Evolutionary conservation across 306 rosid genomes (phyloP).

Genomic region (Prunus mongolica): DNA sequence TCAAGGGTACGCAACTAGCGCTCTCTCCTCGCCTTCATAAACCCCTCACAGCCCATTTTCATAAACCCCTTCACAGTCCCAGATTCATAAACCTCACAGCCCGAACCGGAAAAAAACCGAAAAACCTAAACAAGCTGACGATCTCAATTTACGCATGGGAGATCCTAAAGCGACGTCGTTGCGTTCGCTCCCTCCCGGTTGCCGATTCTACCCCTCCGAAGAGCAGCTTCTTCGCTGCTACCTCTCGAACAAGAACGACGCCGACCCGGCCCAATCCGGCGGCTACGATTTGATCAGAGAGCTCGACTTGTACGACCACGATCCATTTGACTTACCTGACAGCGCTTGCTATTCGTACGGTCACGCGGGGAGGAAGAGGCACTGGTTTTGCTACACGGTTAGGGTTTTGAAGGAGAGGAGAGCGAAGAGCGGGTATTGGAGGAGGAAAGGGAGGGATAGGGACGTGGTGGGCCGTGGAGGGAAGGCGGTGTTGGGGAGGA

Average conservation of each 20-base stretch:
- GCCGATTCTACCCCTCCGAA: slow-evolving; percentile 57
- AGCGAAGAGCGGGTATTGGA: slow-evolving; percentile 63
- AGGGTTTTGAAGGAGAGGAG: slow-evolving; percentile 32
- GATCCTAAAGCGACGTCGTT: slow-evolving; percentile 21
- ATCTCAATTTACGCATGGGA: slow-evolving; percentile 25
- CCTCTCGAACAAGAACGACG: slow-evolving; percentile 38
- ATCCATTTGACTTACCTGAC: slow-evolving; percentile 57
- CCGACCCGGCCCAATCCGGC: neutral
- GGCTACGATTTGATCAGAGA: slow-evolving; percentile 48
- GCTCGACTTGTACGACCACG: slow-evolving; percentile 37
- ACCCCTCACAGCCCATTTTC: neutral
- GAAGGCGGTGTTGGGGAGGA: slow-evolving; percentile 44
- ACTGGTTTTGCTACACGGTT: slow-evolving; percentile 54
- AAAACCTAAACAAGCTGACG: slow-evolving; percentile 7
- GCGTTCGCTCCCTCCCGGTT: slow-evolving; percentile 50
- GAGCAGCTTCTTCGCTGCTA: slow-evolving; percentile 52
- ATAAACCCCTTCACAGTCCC: neutral
- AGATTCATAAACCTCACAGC: neutral
- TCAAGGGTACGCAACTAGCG: slow-evolving; percentile 28
- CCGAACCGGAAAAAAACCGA: neutral
- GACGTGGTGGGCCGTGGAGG: slow-evolving; percentile 27
- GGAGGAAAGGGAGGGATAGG: slow-evolving; percentile 40
- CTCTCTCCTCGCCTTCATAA: neutral
- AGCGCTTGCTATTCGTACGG: slow-evolving; percentile 47
- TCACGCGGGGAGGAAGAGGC: slow-evolving; percentile 40